A percentile compares a stretch with the other conserved stretches of the same genome.
Evolutionary conservation across 1,284 basidiomycete species (phyloP).

Genomic region (Trichosporon inkin): DNA sequence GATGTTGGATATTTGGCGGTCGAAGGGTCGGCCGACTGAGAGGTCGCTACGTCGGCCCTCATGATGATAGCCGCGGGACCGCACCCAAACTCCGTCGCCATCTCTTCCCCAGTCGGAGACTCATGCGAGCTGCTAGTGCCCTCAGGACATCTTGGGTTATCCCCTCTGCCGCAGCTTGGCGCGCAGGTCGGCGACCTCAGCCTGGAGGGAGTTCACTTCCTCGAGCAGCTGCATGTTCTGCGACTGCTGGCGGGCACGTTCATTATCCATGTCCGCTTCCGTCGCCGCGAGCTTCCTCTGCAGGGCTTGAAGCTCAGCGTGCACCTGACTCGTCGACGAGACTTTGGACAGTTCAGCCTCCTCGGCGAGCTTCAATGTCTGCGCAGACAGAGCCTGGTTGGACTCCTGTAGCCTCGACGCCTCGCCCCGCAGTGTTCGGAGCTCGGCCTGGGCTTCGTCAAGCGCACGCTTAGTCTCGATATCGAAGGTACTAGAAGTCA

Average conservation of each 20-base stretch:
- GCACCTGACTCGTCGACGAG: conserved; percentile 27
- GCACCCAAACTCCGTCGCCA: no score
- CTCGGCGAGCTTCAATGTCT: conserved; percentile 66
- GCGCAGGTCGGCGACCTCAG: conserved; percentile 44
- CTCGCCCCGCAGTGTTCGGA: conserved; percentile 49
- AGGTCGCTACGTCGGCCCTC: no score
- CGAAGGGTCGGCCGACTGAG: no score
- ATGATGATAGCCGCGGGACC: no score
- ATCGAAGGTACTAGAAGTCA: not conserved
- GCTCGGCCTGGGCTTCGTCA: conserved; percentile 11
- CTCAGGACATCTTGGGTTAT: not conserved
- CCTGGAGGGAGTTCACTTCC: conserved; percentile 50
- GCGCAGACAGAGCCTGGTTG: conserved; percentile 69
- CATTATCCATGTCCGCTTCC: conserved; percentile 43
- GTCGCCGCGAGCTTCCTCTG: conserved; percentile 29
- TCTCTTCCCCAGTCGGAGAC: not conserved
- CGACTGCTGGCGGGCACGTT: conserved; percentile 36
- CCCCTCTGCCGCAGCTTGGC: conserved; percentile 33
- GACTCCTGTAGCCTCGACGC: conserved; percentile 67
- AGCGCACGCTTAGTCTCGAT: not conserved
- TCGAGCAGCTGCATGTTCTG: conserved; percentile 50
- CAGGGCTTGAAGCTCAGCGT: conserved; percentile 38
- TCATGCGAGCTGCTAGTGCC: not conserved
- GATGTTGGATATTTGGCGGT: no score
- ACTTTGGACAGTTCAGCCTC: conserved; percentile 57